Conservation (phyloP, 106 monocot species). For the Platanthera zijinensis region DNA sequence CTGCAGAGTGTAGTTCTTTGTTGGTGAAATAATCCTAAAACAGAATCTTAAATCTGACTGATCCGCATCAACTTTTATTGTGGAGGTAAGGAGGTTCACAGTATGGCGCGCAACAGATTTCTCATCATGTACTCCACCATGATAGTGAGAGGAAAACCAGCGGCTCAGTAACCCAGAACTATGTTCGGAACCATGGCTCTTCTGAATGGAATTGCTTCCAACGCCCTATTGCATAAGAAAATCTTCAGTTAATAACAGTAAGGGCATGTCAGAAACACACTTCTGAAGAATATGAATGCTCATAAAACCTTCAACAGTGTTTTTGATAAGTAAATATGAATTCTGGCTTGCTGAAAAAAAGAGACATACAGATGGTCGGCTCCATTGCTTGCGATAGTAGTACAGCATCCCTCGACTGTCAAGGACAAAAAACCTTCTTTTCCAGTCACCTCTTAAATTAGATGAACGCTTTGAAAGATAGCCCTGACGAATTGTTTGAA, state of each 20-base stretch:
- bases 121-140: slow-evolving; percentile 95
- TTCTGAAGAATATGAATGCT: not conserved
- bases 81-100: slow-evolving; percentile 91
- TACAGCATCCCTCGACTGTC: slow-evolving; percentile 99
- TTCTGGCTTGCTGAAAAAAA: not conserved
- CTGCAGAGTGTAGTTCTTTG: slow-evolving; percentile 97
- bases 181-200: slow-evolving; percentile 66
- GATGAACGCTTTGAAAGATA: slow-evolving; percentile 99
- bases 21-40: slow-evolving; percentile 97
- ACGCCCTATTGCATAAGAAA: slow-evolving; percentile 30
- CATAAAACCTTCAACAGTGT: not conserved
- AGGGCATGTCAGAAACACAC: not conserved
- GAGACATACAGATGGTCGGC: slow-evolving; percentile 77
- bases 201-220: slow-evolving; percentile 57
- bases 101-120: slow-evolving; percentile 95
- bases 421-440: slow-evolving; percentile 98
- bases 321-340: not conserved
- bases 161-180: slow-evolving; percentile 82
- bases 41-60: slow-evolving; percentile 98
- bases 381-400: slow-evolving; percentile 90
- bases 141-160: slow-evolving; percentile 96
- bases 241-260: slow-evolving; percentile 1
- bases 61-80: slow-evolving; percentile 99
- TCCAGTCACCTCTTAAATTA: slow-evolving; percentile 98
- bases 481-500: slow-evolving; percentile 99